These are phyloP conservation scores for Protea cynaroides DNA, from an alignment of 164 flowering plant species.

Conservation along the genomic window DNA sequence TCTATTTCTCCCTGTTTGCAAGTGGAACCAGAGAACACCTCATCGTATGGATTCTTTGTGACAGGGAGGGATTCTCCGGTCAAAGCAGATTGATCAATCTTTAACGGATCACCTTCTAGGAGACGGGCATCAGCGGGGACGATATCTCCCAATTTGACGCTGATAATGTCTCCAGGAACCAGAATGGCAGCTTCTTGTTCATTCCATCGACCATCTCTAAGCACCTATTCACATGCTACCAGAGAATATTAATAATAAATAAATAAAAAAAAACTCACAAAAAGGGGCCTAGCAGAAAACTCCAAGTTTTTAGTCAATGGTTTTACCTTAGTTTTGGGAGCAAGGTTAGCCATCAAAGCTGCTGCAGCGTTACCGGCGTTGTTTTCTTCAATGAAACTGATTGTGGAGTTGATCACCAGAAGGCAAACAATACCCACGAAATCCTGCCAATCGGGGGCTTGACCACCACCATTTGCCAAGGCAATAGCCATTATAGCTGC, in stretches of 20 bases:
- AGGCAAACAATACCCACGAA: conserved; percentile 60
- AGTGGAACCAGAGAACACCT: conserved; percentile 79
- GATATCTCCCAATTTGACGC: conserved; percentile 70
- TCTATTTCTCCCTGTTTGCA: conserved; percentile 80
- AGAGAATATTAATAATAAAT: too few species aligned
- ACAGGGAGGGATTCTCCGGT: conserved; percentile 83
- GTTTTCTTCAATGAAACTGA: conserved; percentile 74
- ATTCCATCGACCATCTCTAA: conserved; percentile 71
- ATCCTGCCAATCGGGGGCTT: conserved; percentile 83
- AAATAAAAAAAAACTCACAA: background rate
- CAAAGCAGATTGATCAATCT: conserved; percentile 74
- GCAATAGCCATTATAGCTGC: conserved; percentile 81
- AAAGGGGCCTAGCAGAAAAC: background rate
- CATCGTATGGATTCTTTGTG: conserved; percentile 69
- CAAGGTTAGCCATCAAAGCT: conserved; percentile 80
- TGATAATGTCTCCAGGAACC: conserved; percentile 76
- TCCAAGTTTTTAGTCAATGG: background rate
- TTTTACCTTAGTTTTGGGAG: conserved; percentile 70
- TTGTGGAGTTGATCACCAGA: conserved; percentile 65
- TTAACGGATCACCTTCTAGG: conserved; percentile 79
- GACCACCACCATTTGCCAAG: conserved; percentile 65
- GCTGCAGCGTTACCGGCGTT: conserved; percentile 83
- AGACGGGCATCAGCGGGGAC: conserved; percentile 86
- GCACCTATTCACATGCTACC: conserved; percentile 33
- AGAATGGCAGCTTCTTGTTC: conserved; percentile 76